A percentile compares a stretch with the other conserved stretches of the same genome.
phyloP scores from a whole-genome alignment of 495 filamentous ascomycete genomes.

The Cudoniella acicularis region DNA sequence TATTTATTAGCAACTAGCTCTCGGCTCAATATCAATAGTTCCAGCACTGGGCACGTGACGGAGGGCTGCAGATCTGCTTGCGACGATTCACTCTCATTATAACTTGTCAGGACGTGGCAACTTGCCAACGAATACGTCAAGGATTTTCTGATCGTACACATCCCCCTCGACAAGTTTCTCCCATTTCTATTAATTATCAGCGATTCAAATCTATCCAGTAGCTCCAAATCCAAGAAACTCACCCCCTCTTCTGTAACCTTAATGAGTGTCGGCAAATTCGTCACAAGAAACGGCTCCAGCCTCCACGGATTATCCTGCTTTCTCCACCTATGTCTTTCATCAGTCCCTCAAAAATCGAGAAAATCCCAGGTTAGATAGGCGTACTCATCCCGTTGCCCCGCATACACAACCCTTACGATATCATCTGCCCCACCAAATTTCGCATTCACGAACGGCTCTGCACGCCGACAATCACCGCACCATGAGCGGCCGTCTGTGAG shows the following conservation, averaged over 20 bases:
- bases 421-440: no score
- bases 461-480: no score
- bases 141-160: constrained; percentile 16
- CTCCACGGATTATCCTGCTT: constrained; percentile 14
- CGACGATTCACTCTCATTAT: background rate
- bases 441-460: no score
- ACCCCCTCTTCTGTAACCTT: constrained; percentile 14
- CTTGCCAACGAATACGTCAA: constrained; percentile 15
- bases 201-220: background rate
- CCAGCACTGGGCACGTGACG: no score
- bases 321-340: constrained; percentile 21
- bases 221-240: background rate
- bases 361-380: no score
- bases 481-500: no score
- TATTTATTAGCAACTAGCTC: no score
- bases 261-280: constrained; percentile 16
- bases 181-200: constrained; percentile 9
- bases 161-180: constrained; percentile 19
- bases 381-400: no score
- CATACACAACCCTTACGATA: no score
- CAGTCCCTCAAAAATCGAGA: no score
- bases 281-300: constrained; percentile 11
- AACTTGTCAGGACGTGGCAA: background rate
- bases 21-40: no score
- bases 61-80: no score